Conservation (phyloP, 1,284 basidiomycete species). For the Coniophora puteana region DNA sequence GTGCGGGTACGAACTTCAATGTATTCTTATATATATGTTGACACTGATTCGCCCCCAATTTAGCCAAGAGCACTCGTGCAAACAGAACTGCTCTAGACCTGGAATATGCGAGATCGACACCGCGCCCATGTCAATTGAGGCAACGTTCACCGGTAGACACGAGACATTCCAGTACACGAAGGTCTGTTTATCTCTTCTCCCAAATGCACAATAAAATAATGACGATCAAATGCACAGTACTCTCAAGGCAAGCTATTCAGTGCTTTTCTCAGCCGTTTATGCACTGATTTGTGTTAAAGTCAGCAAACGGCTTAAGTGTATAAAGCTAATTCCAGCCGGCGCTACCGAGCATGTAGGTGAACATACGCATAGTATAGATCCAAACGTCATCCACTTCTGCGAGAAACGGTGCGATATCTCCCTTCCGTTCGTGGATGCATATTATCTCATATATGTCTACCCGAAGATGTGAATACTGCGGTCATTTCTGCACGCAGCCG, state of each 20-base stretch:
- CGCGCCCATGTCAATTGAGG: conserved; percentile 49
- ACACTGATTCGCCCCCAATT: not conserved
- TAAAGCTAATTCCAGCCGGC: conserved; percentile 40
- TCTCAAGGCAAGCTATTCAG: conserved; percentile 15
- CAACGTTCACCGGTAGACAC: conserved; percentile 44
- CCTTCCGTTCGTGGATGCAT: not conserved
- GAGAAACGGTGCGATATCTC: conserved; percentile 34
- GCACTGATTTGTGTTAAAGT: conserved; percentile 26
- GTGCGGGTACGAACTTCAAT: conserved; percentile 47
- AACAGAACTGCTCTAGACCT: conserved; percentile 34
- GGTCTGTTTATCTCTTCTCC: conserved; percentile 21
- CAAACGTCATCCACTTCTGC: conserved; percentile 43
- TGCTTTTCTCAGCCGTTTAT: not conserved
- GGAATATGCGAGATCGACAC: conserved; percentile 55
- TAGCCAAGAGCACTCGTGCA: conserved; percentile 45
- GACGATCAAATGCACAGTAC: conserved; percentile 13
- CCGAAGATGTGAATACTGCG: conserved; percentile 47
- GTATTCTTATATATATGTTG: conserved; percentile 25
- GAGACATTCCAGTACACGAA: conserved; percentile 45
- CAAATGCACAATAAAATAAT: not conserved
- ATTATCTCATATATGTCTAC: conserved; percentile 3
- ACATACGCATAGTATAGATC: conserved; percentile 44
- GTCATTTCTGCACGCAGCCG: conserved; percentile 54
- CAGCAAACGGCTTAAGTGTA: conserved; percentile 46
- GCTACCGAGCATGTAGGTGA: conserved; percentile 36